phyloP scores from a whole-genome alignment of 768 basidiomycete species.

The Suillus paluster region DNA sequence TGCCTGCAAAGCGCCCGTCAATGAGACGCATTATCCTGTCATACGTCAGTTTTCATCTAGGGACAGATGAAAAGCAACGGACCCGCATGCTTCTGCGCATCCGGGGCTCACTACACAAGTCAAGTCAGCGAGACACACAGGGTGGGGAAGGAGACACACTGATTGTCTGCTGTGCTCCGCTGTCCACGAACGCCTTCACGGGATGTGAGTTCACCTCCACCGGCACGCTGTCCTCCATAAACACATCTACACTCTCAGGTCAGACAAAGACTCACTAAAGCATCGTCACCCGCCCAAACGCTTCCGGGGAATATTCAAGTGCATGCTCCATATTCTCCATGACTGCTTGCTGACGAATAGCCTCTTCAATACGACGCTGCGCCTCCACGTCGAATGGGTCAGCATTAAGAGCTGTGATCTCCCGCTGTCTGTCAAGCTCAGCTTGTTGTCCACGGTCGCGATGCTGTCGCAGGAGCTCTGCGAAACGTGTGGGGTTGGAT shows the following conservation, averaged over 20 bases:
- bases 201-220: constrained; percentile 91
- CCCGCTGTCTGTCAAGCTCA: constrained; percentile 61
- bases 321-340: constrained; percentile 94
- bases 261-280: constrained; percentile 72
- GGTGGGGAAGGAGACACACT: constrained; percentile 56
- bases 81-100: constrained; percentile 91
- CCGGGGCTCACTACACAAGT: constrained; percentile 78
- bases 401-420: constrained; percentile 73
- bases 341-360: constrained; percentile 87
- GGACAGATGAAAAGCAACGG: constrained; percentile 30
- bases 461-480: constrained; percentile 67
- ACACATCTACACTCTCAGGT: background rate
- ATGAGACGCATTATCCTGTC: constrained; percentile 89
- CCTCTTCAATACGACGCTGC: constrained; percentile 91
- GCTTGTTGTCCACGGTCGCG: constrained; percentile 55
- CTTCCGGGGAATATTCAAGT: constrained; percentile 90
- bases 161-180: constrained; percentile 96
- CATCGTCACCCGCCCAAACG: constrained; percentile 95
- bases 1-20: constrained; percentile 85
- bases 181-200: constrained; percentile 97
- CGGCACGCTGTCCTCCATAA: constrained; percentile 60
- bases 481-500: constrained; percentile 73
- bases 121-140: background rate
- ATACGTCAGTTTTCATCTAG: constrained; percentile 8
- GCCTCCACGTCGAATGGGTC: constrained; percentile 94